Conservation (phyloP, 768 basidiomycete genomes). For the Russula foetens region DNA sequence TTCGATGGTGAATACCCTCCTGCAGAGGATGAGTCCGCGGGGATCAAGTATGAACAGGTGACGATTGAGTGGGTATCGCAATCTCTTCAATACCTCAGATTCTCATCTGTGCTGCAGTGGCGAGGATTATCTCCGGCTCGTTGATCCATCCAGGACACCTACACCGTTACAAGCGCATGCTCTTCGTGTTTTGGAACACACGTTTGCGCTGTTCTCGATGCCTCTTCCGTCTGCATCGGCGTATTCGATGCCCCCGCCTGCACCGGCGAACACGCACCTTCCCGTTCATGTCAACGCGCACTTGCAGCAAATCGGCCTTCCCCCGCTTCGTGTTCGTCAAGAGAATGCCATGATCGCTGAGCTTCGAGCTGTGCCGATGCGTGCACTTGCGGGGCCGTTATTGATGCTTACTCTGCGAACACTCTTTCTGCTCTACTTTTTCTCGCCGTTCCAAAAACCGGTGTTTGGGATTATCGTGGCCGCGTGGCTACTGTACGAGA, state of each 20-base stretch:
- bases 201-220: slow-evolving; percentile 16
- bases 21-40: slow-evolving; percentile 7
- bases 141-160: slow-evolving; percentile 13
- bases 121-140: slow-evolving; percentile 17
- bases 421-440: slow-evolving; percentile 19
- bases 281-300: slow-evolving; percentile 15
- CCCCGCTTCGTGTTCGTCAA: slow-evolving; percentile 15
- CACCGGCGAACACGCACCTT: slow-evolving; percentile 1
- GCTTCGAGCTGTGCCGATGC: slow-evolving; percentile 18
- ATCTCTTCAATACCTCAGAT: neutral
- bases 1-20: slow-evolving; percentile 30
- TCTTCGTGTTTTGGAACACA: slow-evolving; percentile 16
- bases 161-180: slow-evolving; percentile 17
- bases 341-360: slow-evolving; percentile 18
- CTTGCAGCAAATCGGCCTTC: slow-evolving; percentile 17
- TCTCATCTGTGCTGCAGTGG: slow-evolving; percentile 7
- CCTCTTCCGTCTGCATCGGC: slow-evolving; percentile 1
- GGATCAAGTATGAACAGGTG: slow-evolving; percentile 16
- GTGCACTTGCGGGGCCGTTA: slow-evolving; percentile 18
- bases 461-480: slow-evolving; percentile 17
- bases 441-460: slow-evolving; percentile 20
- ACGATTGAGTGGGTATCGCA: slow-evolving; percentile 13
- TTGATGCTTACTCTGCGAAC: slow-evolving; percentile 18
- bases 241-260: neutral
- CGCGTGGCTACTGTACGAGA: slow-evolving; percentile 19